These are phyloP conservation scores for Noccaea caerulescens DNA, from an alignment of 345 rosid species.

Conservation along the genomic window DNA sequence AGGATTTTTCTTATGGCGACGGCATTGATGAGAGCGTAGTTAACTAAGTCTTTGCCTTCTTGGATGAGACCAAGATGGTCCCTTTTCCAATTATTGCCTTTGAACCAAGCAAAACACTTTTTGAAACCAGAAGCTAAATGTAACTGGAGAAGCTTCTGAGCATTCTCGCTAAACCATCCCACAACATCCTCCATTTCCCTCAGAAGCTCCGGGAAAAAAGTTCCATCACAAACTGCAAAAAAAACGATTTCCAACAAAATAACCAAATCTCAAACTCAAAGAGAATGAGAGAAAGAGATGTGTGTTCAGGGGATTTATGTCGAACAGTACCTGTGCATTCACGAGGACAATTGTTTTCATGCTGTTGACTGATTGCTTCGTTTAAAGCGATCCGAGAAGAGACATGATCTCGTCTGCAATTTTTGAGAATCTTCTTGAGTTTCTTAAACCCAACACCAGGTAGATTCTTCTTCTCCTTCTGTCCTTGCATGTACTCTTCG, in stretches of 20 bases:
- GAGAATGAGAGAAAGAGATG: not conserved
- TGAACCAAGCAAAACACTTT: constrained; percentile 76
- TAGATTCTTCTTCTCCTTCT: constrained; percentile 58
- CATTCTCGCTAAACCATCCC: constrained; percentile 80
- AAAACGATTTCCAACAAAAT: constrained; percentile 42
- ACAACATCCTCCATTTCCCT: constrained; percentile 82
- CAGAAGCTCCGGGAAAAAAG: constrained; percentile 88
- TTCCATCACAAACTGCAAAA: constrained; percentile 81
- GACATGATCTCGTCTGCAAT: constrained; percentile 54
- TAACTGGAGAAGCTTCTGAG: constrained; percentile 79
- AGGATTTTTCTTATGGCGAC: constrained; percentile 85
- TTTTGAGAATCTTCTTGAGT: constrained; percentile 80
- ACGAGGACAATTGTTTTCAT: constrained; percentile 55
- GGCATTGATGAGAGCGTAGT: constrained; percentile 85
- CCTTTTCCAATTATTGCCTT: constrained; percentile 51
- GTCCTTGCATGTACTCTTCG: constrained; percentile 75
- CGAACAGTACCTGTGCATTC: constrained; percentile 60
- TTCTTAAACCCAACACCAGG: constrained; percentile 88
- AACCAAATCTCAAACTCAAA: constrained; percentile 23
- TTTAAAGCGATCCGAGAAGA: constrained; percentile 39
- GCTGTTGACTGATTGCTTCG: constrained; percentile 25
- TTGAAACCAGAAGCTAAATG: constrained; percentile 83
- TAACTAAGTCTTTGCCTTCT: constrained; percentile 85
- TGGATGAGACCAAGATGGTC: constrained; percentile 65
- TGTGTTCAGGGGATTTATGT: not conserved